Percentiles rank a stretch among this genome's conserved stretches.
phyloP scores from a whole-genome alignment of 2,329 filamentous ascomycete genomes.

The Aspergillus persii region DNA sequence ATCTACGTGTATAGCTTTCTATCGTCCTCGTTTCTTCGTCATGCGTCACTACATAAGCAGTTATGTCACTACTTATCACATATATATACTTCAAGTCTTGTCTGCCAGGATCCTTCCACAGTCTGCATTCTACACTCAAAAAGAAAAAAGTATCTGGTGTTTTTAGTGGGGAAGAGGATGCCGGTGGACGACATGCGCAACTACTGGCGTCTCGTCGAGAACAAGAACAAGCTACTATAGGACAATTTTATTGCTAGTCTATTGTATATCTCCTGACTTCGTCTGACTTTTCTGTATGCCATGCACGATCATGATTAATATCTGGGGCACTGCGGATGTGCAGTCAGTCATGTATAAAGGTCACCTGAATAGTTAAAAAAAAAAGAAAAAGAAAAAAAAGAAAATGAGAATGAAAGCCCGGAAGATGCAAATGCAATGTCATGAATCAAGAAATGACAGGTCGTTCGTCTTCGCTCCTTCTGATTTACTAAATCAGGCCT shows the following conservation, averaged over 20 bases:
- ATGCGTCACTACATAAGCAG: too few species aligned
- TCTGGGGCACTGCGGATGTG: conserved; percentile 14
- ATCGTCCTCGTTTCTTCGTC: neutral
- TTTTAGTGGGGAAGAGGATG: too few species aligned
- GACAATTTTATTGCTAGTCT: neutral
- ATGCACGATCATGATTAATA: conserved; percentile 13
- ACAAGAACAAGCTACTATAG: neutral
- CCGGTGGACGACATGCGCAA: too few species aligned
- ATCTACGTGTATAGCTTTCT: too few species aligned
- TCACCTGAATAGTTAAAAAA: too few species aligned
- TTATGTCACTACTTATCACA: too few species aligned
- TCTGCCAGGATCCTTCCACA: too few species aligned
- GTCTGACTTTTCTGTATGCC: conserved; percentile 16
- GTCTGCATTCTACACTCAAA: too few species aligned
- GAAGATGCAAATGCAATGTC: conserved; percentile 15
- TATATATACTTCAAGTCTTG: too few species aligned
- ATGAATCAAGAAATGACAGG: conserved; percentile 9
- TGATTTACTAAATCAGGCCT: conserved; percentile 23
- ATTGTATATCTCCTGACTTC: conserved; percentile 7
- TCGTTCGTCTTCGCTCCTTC: conserved; percentile 9
- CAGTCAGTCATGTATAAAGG: conserved; percentile 10
- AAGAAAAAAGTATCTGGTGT: too few species aligned
- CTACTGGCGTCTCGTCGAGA: neutral
- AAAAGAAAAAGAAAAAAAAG: neutral
- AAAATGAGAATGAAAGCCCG: neutral